Conservation (phyloP, 176 grass and related monocot species). For the Carex scoparia region DNA sequence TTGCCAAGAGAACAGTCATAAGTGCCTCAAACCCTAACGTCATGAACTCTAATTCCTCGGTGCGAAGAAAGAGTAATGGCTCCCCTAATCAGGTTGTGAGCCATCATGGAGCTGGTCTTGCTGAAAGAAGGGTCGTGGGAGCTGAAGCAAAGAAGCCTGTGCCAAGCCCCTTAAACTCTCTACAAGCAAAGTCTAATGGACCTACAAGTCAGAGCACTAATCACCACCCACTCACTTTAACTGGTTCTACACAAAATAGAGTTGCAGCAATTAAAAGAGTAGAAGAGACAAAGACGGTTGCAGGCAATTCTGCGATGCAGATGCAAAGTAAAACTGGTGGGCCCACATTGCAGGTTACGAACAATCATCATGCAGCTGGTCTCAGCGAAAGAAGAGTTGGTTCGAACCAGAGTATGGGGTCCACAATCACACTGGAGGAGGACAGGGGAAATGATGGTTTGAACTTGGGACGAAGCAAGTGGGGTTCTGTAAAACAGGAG, state of each 20-base stretch:
- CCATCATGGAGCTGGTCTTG: neutral
- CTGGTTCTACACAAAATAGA: conserved; percentile 12
- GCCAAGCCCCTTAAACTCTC: conserved; percentile 12
- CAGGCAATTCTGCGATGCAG: neutral
- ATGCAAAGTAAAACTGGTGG: conserved; percentile 18
- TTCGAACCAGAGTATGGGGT: neutral
- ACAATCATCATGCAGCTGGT: conserved; percentile 5
- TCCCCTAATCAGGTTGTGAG: neutral
- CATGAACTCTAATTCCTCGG: conserved; percentile 6
- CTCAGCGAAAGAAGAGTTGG: neutral
- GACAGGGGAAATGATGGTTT: neutral
- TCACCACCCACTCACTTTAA: conserved; percentile 2
- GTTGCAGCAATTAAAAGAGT: neutral
- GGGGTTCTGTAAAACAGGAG: neutral
- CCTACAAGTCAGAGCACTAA: conserved; percentile 8
- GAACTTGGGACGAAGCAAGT: conserved; percentile 14
- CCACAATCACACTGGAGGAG: neutral
- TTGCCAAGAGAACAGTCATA: conserved; percentile 16
- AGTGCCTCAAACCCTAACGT: conserved; percentile 17
- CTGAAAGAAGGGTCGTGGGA: conserved; percentile 1
- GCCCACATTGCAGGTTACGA: neutral
- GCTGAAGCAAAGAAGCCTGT: conserved; percentile 10
- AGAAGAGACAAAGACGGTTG: conserved; percentile 5
- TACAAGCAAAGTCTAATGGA: conserved; percentile 12
- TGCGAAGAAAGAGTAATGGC: conserved; percentile 19